These are phyloP conservation scores for Pichia phayaonensis DNA, from an alignment of 805 yeast species.

Conservation along the genomic window DNA sequence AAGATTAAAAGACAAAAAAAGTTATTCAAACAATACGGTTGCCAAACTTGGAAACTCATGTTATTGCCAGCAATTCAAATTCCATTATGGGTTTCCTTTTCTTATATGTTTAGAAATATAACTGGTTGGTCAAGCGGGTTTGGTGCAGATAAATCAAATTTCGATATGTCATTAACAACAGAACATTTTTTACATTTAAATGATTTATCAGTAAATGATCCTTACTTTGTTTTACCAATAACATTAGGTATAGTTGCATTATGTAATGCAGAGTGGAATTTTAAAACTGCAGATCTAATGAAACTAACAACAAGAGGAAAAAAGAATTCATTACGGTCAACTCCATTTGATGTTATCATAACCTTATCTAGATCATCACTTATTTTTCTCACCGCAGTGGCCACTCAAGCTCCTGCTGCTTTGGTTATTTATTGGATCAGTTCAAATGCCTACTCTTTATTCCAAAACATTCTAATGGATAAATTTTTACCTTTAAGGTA, in stretches of 20 bases:
- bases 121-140: constrained; percentile 51
- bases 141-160: constrained; percentile 30
- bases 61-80: constrained; percentile 73
- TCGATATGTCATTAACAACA: constrained; percentile 41
- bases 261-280: constrained; percentile 78
- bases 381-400: constrained; percentile 72
- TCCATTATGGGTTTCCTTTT: constrained; percentile 80
- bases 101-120: constrained; percentile 64
- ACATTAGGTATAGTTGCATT: constrained; percentile 63
- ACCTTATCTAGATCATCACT: constrained; percentile 69
- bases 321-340: constrained; percentile 41
- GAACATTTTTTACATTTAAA: constrained; percentile 58
- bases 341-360: constrained; percentile 55
- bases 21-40: constrained; percentile 57
- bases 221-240: constrained; percentile 58
- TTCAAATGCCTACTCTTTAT: constrained; percentile 67
- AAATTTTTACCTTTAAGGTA: constrained; percentile 50
- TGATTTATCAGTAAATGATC: constrained; percentile 56
- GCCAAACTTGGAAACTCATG: constrained; percentile 76
- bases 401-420: constrained; percentile 82
- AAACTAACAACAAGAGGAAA: constrained; percentile 34
- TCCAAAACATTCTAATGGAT: constrained; percentile 71
- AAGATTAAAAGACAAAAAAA: constrained; percentile 63
- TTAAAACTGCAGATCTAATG: constrained; percentile 51
- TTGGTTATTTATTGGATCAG: constrained; percentile 85